A percentile compares a stretch with the other conserved stretches of the same genome.
These are phyloP conservation scores for Amylostereum chailletii DNA, from an alignment of 1,284 basidiomycete genomes.

Conservation along the genomic window DNA sequence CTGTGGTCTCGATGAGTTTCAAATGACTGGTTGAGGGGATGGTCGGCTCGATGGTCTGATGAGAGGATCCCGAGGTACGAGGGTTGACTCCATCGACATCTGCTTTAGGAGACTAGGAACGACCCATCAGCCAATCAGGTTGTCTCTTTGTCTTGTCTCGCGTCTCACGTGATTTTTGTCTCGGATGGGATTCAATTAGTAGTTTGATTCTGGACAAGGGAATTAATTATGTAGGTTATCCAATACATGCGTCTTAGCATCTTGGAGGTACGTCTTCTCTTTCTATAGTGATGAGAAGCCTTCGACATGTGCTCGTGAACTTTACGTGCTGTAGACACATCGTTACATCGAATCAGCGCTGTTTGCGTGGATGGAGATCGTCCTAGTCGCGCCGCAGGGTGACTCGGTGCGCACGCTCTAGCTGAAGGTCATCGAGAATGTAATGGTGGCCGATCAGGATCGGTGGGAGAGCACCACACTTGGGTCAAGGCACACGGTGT, in stretches of 20 bases:
- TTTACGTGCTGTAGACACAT: slow-evolving; percentile 62
- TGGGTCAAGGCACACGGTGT: slow-evolving; percentile 45
- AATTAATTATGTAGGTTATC: too few relatives aligned
- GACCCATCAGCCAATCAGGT: too few relatives aligned
- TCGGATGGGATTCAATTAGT: too few relatives aligned
- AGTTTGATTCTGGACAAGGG: too few relatives aligned
- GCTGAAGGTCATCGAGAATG: slow-evolving; percentile 65
- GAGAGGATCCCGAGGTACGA: too few relatives aligned
- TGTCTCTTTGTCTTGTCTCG: too few relatives aligned
- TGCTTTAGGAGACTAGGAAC: too few relatives aligned
- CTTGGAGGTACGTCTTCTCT: slow-evolving; percentile 43
- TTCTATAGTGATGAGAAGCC: slow-evolving; percentile 3
- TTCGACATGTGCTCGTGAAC: slow-evolving; percentile 55
- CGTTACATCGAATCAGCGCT: slow-evolving; percentile 56
- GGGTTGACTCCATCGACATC: too few relatives aligned
- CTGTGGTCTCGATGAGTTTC: too few relatives aligned
- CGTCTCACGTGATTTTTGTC: too few relatives aligned
- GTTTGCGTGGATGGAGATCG: slow-evolving; percentile 74
- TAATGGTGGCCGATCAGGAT: slow-evolving; percentile 35
- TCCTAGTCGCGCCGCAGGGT: slow-evolving; percentile 34
- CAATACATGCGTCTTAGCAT: slow-evolving; percentile 55
- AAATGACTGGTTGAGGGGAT: too few relatives aligned
- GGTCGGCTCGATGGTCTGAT: too few relatives aligned
- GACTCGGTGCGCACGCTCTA: slow-evolving; percentile 50
- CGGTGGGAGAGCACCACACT: slow-evolving; percentile 43